Conservation (phyloP, 345 rosid species). For the Citrus trifoliata region DNA sequence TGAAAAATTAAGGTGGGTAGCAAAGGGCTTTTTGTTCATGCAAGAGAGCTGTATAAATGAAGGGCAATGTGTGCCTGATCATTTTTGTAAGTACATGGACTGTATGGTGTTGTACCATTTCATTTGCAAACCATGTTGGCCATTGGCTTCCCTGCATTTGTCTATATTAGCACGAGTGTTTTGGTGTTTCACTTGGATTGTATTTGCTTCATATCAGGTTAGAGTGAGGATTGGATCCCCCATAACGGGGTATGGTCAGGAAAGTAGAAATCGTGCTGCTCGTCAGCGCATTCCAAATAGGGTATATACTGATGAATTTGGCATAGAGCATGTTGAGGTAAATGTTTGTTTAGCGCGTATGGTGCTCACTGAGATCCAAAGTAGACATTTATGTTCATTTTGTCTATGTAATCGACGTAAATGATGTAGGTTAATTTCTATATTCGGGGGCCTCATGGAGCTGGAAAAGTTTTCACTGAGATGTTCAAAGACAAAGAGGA, state of each 20-base stretch:
- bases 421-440: constrained; percentile 63
- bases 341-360: neutral
- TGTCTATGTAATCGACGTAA: too few relatives aligned
- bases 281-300: constrained; percentile 89
- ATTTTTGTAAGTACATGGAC: neutral
- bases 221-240: constrained; percentile 96
- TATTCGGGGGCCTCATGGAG: constrained; percentile 93
- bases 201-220: constrained; percentile 48
- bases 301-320: constrained; percentile 81
- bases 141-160: neutral
- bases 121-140: neutral
- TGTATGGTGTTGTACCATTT: neutral
- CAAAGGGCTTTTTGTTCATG: neutral
- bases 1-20: neutral
- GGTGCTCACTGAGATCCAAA: neutral
- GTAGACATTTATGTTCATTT: neutral
- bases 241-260: constrained; percentile 95
- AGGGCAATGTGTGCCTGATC: neutral
- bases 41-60: neutral
- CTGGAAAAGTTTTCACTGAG: constrained; percentile 80
- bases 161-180: neutral
- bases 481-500: constrained; percentile 90
- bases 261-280: constrained; percentile 92
- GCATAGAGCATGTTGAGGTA: constrained; percentile 95
- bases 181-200: neutral